These are phyloP conservation scores for Citrus medica DNA, from an alignment of 345 rosid species.

Conservation along the genomic window DNA sequence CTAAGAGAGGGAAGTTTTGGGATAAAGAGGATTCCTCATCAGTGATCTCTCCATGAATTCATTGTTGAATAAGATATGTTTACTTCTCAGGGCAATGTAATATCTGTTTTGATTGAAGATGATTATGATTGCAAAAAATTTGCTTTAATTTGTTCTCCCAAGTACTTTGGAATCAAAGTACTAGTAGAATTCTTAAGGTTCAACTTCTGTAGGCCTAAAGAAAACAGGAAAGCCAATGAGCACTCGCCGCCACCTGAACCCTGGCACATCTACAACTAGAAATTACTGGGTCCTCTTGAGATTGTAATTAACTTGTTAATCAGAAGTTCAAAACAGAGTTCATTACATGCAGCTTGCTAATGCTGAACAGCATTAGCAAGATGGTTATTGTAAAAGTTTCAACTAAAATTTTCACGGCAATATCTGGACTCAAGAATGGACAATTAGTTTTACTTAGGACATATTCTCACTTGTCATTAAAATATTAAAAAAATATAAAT, in stretches of 20 bases:
- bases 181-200: too few relatives aligned
- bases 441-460: accelerated
- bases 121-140: not conserved
- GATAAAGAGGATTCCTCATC: not conserved
- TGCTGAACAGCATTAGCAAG: not conserved
- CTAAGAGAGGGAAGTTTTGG: not conserved
- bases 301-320: not conserved
- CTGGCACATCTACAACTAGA: not conserved
- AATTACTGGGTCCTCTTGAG: not conserved
- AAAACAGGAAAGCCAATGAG: not conserved
- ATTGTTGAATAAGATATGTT: constrained; percentile 7
- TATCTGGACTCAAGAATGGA: too few relatives aligned
- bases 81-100: constrained; percentile 11
- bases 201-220: not conserved
- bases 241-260: not conserved
- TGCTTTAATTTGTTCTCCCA: not conserved
- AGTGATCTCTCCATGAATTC: constrained; percentile 5
- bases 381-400: too few relatives aligned
- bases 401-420: too few relatives aligned
- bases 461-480: too few relatives aligned
- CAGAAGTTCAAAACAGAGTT: not conserved
- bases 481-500: too few relatives aligned
- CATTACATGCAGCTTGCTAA: too few relatives aligned
- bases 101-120: constrained; percentile 1
- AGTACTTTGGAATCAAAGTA: not conserved